These are phyloP conservation scores for Cercophora scortea DNA, from an alignment of 495 filamentous ascomycete genomes.

Conservation along the genomic window DNA sequence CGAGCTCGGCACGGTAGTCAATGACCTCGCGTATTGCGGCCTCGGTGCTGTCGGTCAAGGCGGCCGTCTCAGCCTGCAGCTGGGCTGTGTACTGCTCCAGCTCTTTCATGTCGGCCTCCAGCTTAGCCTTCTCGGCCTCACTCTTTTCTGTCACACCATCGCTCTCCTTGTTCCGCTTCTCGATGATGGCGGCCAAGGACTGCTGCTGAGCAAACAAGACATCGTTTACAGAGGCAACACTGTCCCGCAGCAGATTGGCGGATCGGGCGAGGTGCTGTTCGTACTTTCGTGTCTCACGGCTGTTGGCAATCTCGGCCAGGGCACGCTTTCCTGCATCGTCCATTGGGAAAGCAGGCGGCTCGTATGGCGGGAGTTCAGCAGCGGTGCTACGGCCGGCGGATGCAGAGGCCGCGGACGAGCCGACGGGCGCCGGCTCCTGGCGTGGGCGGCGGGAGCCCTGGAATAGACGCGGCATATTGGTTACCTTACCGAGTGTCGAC, in stretches of 20 bases:
- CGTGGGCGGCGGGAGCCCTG: slow-evolving; percentile 6
- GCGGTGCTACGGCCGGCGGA: background rate
- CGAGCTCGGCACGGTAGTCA: slow-evolving; percentile 39
- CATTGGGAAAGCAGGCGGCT: slow-evolving; percentile 47
- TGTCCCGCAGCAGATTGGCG: slow-evolving; percentile 25
- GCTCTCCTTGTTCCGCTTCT: slow-evolving; percentile 21
- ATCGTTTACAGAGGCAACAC: slow-evolving; percentile 46
- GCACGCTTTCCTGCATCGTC: slow-evolving; percentile 19
- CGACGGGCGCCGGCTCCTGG: background rate
- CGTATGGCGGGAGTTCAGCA: slow-evolving; percentile 48
- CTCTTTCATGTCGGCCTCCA: background rate
- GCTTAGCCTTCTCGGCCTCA: slow-evolving; percentile 20
- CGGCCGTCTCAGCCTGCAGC: slow-evolving; percentile 30
- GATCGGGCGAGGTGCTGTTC: slow-evolving; percentile 30
- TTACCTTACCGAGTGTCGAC: no score
- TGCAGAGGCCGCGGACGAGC: background rate
- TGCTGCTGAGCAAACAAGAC: slow-evolving; percentile 41
- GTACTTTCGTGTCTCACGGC: slow-evolving; percentile 25
- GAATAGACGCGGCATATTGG: slow-evolving; percentile 16
- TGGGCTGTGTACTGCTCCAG: slow-evolving; percentile 17
- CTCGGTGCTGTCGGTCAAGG: slow-evolving; percentile 33
- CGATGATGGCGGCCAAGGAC: slow-evolving; percentile 25
- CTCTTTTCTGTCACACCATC: slow-evolving; percentile 28
- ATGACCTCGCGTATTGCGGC: slow-evolving; percentile 34
- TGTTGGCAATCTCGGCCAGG: slow-evolving; percentile 22